phyloP scores from a whole-genome alignment of 208 protist species.

The Acanthamoeba sp. region DNA sequence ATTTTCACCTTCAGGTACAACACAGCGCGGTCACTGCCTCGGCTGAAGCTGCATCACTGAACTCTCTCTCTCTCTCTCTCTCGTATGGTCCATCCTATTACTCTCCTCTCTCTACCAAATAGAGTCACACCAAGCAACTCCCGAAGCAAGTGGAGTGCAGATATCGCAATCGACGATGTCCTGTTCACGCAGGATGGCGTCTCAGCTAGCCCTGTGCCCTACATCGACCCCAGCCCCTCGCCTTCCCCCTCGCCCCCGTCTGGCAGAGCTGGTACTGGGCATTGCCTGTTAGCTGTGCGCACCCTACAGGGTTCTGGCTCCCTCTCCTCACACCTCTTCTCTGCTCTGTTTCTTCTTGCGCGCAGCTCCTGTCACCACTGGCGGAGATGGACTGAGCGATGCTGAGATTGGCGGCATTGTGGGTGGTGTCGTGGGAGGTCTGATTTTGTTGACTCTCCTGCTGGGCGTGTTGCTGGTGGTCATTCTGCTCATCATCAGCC shows the following conservation, averaged over 20 bases:
- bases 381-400: background rate
- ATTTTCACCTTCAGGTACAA: background rate
- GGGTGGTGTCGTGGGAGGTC: slow-evolving; percentile 6
- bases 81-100: too few relatives aligned
- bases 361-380: background rate
- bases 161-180: slow-evolving; percentile 49
- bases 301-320: too few relatives aligned
- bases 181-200: background rate
- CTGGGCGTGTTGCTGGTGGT: background rate
- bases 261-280: background rate
- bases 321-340: background rate
- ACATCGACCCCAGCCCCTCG: slow-evolving; percentile 13
- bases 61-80: background rate
- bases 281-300: background rate
- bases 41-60: too few relatives aligned
- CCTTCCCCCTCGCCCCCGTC: background rate
- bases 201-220: background rate
- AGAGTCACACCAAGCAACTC: background rate
- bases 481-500: slow-evolving; percentile 11
- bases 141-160: background rate
- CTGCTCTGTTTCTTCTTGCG: background rate
- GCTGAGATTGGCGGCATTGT: slow-evolving; percentile 12
- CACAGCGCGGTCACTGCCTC: too few relatives aligned
- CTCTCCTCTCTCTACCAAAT: too few relatives aligned
- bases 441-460: background rate